Conservation (phyloP, 306 rosid genomes). For the Quercus aquifolioides region DNA sequence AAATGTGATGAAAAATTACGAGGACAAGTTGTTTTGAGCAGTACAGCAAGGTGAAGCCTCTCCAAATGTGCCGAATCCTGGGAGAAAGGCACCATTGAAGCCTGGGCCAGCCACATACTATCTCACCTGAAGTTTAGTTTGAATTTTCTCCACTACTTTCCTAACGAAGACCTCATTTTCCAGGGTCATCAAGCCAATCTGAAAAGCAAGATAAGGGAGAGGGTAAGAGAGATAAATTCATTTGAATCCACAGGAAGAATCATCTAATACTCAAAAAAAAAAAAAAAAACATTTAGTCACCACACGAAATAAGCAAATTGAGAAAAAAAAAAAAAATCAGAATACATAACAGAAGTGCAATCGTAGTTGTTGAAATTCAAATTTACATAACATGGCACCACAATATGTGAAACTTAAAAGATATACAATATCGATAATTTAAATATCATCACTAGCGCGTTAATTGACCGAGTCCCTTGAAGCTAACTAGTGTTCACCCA, state of each 20-base stretch:
- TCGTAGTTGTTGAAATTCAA: background rate
- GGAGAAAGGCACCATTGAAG: constrained; percentile 18
- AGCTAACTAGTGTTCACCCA: too few relatives aligned
- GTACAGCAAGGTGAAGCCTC: too few relatives aligned
- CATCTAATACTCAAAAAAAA: background rate
- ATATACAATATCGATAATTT: background rate
- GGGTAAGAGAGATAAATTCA: constrained; percentile 1
- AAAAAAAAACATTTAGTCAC: background rate
- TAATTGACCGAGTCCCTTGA: too few relatives aligned
- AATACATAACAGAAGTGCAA: background rate
- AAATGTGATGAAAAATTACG: too few relatives aligned
- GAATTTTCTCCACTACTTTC: constrained; percentile 65
- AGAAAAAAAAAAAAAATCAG: background rate
- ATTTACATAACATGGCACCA: background rate
- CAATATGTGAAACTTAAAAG: background rate
- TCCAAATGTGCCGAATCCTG: background rate
- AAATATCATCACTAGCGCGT: too few relatives aligned
- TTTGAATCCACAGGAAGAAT: background rate
- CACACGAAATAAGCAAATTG: background rate
- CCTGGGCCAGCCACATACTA: constrained; percentile 2
- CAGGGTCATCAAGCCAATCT: constrained; percentile 89
- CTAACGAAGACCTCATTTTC: constrained; percentile 74
- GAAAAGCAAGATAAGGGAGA: constrained; percentile 1
- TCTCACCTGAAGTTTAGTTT: constrained; percentile 72
- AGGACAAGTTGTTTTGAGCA: too few relatives aligned